These are phyloP conservation scores for Chaetomium sp. DNA, from an alignment of 2,329 filamentous ascomycete genomes.

Conservation along the genomic window DNA sequence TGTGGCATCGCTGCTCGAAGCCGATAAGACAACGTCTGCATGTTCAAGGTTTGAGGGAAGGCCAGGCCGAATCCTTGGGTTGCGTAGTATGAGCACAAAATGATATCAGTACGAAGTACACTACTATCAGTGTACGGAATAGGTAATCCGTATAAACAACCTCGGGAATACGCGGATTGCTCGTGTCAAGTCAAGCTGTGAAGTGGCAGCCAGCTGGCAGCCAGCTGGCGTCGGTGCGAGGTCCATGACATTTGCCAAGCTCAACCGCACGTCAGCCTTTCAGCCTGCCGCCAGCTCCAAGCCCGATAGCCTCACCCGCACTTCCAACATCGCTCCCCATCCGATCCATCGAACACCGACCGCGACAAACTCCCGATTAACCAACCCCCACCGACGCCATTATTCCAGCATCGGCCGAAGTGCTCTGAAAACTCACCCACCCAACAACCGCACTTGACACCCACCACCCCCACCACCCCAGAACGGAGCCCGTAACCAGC, in stretches of 20 bases:
- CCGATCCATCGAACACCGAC: conserved; percentile 10
- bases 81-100: background rate
- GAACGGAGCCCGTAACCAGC: background rate
- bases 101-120: too few relatives aligned
- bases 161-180: too few relatives aligned
- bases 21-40: background rate
- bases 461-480: background rate
- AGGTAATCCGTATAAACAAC: too few relatives aligned
- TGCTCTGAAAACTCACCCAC: background rate
- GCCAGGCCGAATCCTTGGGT: too few relatives aligned
- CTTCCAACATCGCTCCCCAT: background rate
- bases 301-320: conserved; percentile 33
- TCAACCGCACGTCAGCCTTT: conserved; percentile 43
- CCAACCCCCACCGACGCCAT: background rate
- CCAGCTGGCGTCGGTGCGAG: background rate
- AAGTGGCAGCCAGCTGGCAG: background rate
- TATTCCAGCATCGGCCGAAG: background rate
- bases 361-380: background rate
- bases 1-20: background rate
- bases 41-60: too few relatives aligned
- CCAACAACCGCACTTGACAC: background rate
- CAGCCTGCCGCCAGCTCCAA: conserved; percentile 39
- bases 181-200: too few relatives aligned
- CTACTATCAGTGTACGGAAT: too few relatives aligned
- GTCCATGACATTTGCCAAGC: conserved; percentile 20